Base-by-base conservation (phyloP, 1,284 basidiomycete genomes). In the Laetiporus sulphureus region DNA sequence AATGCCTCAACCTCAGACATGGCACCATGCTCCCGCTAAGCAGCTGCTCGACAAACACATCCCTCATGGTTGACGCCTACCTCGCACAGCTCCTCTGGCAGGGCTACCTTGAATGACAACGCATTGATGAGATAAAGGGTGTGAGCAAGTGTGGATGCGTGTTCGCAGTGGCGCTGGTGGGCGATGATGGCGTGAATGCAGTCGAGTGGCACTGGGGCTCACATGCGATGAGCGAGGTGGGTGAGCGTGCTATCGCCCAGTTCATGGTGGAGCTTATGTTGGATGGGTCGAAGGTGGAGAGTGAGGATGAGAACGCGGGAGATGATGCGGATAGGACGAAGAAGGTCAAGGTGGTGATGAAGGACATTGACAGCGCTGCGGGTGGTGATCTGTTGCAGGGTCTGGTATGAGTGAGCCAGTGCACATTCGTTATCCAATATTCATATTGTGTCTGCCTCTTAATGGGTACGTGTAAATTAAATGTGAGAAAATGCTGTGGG, bases 211-310 rank as follows among this genome's bases (percentile, higher is more conserved):
- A 77, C 4, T 90, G 87, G 86, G 87, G 85, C 3, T 66, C 70
- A n/a, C 70, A 86, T n/a, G 79, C 86, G 5, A 67, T 77, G 32
- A 70, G 73, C 36, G 86, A 90, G 59, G 71, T 90, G 2, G 82
- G 84, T 3, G 86, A 90, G 58, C 61, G 67, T 42, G 73, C 65
- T 4, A 60, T 88, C 5, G 82, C 76, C 2, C 61, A 61, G 37
- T 90, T 89, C 48, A 64, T 87, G 0, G 77, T 78, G 0, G 79
- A 86, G 54, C 86, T 89, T 55, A 86, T 89, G 83, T 71, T 77
- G 15, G 73, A 71, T 22, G 63, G 64, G 19, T 64, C 61, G 2
- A 60, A 49, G 11, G 62, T 61, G 12, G 63, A 61, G 2, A 65
- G 57, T 3, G 54, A 40, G 5, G 62, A 65, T 7, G 71, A 67